Conservation (phyloP, 192 early-diverging fungal species). For the Podila horticola region DNA sequence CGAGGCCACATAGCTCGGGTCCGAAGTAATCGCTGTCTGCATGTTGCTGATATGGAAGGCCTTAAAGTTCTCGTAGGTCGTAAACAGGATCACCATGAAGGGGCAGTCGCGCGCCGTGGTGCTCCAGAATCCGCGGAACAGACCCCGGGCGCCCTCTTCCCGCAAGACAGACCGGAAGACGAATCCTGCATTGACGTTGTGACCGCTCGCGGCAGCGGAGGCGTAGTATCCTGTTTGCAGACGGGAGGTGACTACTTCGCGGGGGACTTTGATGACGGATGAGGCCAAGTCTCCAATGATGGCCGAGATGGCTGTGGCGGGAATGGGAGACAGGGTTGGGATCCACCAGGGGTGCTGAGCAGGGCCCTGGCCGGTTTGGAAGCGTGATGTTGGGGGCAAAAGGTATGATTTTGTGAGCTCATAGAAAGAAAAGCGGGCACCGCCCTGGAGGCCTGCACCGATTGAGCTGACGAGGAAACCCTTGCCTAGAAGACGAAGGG, state of each 20-base stretch:
- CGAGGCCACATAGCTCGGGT: constrained; percentile 54
- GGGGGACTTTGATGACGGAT: constrained; percentile 79
- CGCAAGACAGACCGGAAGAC: constrained; percentile 64
- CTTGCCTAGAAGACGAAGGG: constrained; percentile 60
- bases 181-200: constrained; percentile 50
- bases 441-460: constrained; percentile 79
- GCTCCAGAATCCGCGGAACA: constrained; percentile 78
- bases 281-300: constrained; percentile 76
- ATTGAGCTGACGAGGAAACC: constrained; percentile 75
- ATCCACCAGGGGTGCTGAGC: constrained; percentile 51
- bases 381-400: constrained; percentile 52
- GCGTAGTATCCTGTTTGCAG: constrained; percentile 72
- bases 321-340: constrained; percentile 57
- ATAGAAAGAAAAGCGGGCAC: constrained; percentile 75
- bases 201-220: constrained; percentile 17
- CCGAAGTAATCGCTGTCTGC: constrained; percentile 48
- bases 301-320: constrained; percentile 76
- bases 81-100: constrained; percentile 83
- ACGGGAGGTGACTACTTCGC: constrained; percentile 78
- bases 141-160: constrained; percentile 67
- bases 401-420: constrained; percentile 71
- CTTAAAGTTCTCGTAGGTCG: constrained; percentile 81
- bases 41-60: constrained; percentile 65
- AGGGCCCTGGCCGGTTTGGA: constrained; percentile 37
- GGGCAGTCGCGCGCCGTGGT: constrained; percentile 78